Base-by-base conservation (phyloP, 768 basidiomycete genomes). In the Tylopilus sp. region DNA sequence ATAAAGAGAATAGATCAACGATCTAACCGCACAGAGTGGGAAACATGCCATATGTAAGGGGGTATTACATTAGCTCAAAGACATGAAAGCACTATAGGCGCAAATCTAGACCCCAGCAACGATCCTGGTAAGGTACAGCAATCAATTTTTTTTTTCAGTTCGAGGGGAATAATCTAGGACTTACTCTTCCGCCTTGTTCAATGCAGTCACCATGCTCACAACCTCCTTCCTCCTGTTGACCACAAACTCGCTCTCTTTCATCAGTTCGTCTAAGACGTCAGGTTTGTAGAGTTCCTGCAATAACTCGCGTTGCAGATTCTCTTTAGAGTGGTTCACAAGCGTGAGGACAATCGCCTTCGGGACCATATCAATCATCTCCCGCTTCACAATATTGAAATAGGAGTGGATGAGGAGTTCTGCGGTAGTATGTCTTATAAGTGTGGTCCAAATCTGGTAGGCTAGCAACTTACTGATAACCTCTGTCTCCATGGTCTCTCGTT, bases 331-430 rank as follows among this genome's bases (percentile, higher is more conserved):
- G 67, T 85, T 88, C 45, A 99, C 96, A 31, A 98, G 83, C 16
- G 92, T 98, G 58, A 90, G 75, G 11, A 89, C 84, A 68, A 97
- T 92, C 17, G 92, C 92, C 72, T 99, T 99, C 9, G 96, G 96
- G 24, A 98, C 91, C 93, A 97, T 97, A 72, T 98, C 96, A 64
- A 98, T 98, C 90, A 98, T 93, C 73, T 98, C 96, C 53, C 95
- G 87, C 76, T 99, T 98, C 50, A 98, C 92, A 59, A 98, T 94
- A 74, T 97, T 94, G 80, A 89, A 98, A 73, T 98, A 98, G 5
- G 93, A 97, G 69, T 89, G 82, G 63, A 98, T 98, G 65, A 99
- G 84, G 43, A 98, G 80, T 72, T 99, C 93, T 95, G 65, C 28
- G 36, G 13, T 11, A 40, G 43, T 6, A 57, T 28, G 33, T 29